These are phyloP conservation scores for Lactarius pseudohatsudake DNA, from an alignment of 768 basidiomycete genomes.

Conservation along the genomic window DNA sequence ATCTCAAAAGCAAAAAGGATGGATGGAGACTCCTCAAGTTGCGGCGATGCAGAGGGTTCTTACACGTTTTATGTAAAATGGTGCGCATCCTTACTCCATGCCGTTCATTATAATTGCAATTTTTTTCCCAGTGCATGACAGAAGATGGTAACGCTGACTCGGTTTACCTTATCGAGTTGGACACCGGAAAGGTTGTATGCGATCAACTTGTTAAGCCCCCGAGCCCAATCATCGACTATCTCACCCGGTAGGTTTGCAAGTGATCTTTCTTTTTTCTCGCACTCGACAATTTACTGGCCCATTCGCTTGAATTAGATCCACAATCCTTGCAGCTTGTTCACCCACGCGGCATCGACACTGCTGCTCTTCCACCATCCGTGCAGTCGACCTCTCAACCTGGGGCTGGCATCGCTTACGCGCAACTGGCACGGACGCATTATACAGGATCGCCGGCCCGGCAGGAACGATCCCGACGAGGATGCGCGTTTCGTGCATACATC, in stretches of 20 bases:
- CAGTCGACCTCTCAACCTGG: slow-evolving; percentile 90
- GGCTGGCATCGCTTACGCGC: slow-evolving; percentile 91
- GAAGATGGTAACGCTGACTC: no score
- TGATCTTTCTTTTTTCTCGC: neutral
- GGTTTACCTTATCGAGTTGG: slow-evolving; percentile 47
- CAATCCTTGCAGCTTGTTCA: slow-evolving; percentile 74
- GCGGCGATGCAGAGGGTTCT: slow-evolving; percentile 31
- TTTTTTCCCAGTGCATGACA: no score
- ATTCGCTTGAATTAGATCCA: slow-evolving; percentile 94
- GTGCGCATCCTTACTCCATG: slow-evolving; percentile 43
- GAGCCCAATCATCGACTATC: slow-evolving; percentile 84
- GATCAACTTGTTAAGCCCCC: slow-evolving; percentile 88
- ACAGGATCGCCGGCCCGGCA: slow-evolving; percentile 77
- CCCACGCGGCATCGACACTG: slow-evolving; percentile 74
- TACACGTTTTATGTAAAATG: slow-evolving; percentile 88
- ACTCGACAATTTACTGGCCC: slow-evolving; percentile 84
- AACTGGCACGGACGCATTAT: slow-evolving; percentile 67
- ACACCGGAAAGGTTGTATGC: slow-evolving; percentile 57
- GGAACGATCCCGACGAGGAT: slow-evolving; percentile 94
- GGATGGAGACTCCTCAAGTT: slow-evolving; percentile 72
- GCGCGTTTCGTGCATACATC: slow-evolving; percentile 81
- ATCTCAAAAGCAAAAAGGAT: slow-evolving; percentile 63
- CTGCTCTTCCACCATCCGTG: slow-evolving; percentile 89
- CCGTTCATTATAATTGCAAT: neutral
- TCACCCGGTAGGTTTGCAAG: slow-evolving; percentile 64